Conservation (phyloP, 768 basidiomycete genomes). For the Tulasnella sp. region DNA sequence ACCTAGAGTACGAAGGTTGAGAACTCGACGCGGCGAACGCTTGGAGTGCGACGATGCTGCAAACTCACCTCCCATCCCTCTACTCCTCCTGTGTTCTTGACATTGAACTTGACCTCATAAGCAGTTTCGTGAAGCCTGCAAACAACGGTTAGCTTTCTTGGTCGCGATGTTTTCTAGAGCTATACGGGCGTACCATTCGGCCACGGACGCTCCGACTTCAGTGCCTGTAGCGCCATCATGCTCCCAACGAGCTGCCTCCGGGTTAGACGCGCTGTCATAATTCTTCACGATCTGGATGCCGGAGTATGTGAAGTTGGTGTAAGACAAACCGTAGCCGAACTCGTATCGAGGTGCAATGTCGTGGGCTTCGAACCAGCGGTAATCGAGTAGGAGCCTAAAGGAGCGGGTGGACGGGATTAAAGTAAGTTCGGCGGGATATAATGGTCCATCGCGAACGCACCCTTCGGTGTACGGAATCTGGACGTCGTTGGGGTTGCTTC, state of each 20-base stretch:
- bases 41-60: neutral
- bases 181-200: conserved; percentile 19
- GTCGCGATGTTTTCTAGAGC: neutral
- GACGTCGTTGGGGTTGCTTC: conserved; percentile 37
- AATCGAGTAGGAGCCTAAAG: conserved; percentile 35
- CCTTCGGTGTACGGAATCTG: conserved; percentile 66
- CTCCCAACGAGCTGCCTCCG: conserved; percentile 6
- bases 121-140: conserved; percentile 28
- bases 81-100: conserved; percentile 33
- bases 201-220: conserved; percentile 23
- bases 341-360: conserved; percentile 40
- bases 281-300: conserved; percentile 33
- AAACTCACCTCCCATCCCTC: conserved; percentile 32
- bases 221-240: neutral
- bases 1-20: conserved; percentile 14
- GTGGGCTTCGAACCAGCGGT: conserved; percentile 34
- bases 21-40: neutral
- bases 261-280: neutral
- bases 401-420: too few species aligned
- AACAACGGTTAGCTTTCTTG: neutral
- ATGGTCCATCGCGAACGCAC: neutral
- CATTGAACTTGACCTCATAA: conserved; percentile 25
- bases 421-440: neutral
- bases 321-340: conserved; percentile 43
- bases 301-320: conserved; percentile 41